Percentiles rank a stretch among this genome's conserved stretches.
Conservation (phyloP, 2,329 filamentous ascomycete species). For the Sclerotinia sclerotiorum region DNA sequence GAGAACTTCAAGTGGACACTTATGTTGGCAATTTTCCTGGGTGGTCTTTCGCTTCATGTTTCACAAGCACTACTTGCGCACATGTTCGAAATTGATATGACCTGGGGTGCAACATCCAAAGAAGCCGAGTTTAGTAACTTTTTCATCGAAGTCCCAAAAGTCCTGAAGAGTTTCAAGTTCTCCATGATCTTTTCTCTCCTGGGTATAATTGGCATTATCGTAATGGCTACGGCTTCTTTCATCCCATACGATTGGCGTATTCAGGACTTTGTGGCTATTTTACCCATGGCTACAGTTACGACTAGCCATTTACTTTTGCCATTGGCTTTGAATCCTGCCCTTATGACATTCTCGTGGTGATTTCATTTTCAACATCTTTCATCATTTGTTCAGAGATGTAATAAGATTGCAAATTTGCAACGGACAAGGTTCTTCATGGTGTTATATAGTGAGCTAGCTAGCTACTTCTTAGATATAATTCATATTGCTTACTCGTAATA, state of each 20-base stretch:
- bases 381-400: neutral
- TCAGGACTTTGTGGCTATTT: slow-evolving; percentile 70
- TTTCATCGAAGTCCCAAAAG: slow-evolving; percentile 79
- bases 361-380: rapidly evolving
- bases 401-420: neutral
- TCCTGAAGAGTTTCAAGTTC: slow-evolving; percentile 70
- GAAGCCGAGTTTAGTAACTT: slow-evolving; percentile 81
- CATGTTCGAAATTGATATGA: slow-evolving; percentile 84
- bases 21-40: slow-evolving; percentile 76
- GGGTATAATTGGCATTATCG: slow-evolving; percentile 61
- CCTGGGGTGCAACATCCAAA: slow-evolving; percentile 81
- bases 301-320: slow-evolving; percentile 69
- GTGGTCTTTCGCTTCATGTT: slow-evolving; percentile 77
- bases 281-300: slow-evolving; percentile 72
- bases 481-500: neutral
- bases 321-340: slow-evolving; percentile 71
- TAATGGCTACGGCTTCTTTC: slow-evolving; percentile 61
- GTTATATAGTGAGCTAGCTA: neutral
- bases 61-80: slow-evolving; percentile 76
- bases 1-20: slow-evolving; percentile 74
- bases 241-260: slow-evolving; percentile 66
- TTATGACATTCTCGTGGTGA: slow-evolving; percentile 79
- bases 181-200: slow-evolving; percentile 40
- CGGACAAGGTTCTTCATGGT: neutral
- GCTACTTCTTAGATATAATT: neutral